Evolutionary conservation across 2,329 filamentous ascomycete species (phyloP).

Genomic region (Escovopsis sp.): DNA sequence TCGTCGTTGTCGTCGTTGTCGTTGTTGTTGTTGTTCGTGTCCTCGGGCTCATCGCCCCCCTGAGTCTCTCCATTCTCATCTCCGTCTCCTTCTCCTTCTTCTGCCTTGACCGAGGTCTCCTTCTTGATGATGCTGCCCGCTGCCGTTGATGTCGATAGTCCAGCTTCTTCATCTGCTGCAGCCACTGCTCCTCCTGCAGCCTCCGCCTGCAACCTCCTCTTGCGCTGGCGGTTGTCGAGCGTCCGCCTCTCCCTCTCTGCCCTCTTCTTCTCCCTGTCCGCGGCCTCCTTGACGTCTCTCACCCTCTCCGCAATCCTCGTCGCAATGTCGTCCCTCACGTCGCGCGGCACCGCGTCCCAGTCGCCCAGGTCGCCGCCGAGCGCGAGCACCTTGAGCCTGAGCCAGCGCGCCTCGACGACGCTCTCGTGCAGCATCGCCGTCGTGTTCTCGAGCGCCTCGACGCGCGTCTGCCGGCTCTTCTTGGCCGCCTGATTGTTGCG

Average conservation of each 20-base stretch:
- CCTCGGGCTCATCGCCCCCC: no score
- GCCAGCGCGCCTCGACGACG: slow-evolving; percentile 14
- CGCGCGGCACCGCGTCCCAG: slow-evolving; percentile 9
- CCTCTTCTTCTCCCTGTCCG: slow-evolving; percentile 6
- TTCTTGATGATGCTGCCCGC: no score
- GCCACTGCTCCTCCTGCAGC: neutral
- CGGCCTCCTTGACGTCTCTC: slow-evolving; percentile 6
- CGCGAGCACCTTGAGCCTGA: slow-evolving; percentile 13
- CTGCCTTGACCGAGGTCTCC: no score
- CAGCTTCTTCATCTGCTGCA: no score
- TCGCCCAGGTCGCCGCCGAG: slow-evolving; percentile 11
- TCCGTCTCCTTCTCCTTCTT: no score
- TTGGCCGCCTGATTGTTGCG: slow-evolving; percentile 25
- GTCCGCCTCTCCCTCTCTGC: slow-evolving; percentile 3
- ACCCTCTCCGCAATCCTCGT: slow-evolving; percentile 9
- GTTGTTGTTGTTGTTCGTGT: no score
- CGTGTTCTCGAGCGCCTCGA: slow-evolving; percentile 13
- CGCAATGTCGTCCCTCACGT: slow-evolving; percentile 10
- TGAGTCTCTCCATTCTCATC: no score
- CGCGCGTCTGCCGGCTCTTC: slow-evolving; percentile 18
- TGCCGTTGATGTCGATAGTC: no score
- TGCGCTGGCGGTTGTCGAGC: neutral
- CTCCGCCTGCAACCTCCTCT: neutral
- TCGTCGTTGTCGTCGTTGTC: no score
- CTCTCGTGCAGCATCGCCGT: slow-evolving; percentile 11